These are phyloP conservation scores for Vitis hybrid DNA, from an alignment of 177 flowering plant genomes.

Conservation along the genomic window DNA sequence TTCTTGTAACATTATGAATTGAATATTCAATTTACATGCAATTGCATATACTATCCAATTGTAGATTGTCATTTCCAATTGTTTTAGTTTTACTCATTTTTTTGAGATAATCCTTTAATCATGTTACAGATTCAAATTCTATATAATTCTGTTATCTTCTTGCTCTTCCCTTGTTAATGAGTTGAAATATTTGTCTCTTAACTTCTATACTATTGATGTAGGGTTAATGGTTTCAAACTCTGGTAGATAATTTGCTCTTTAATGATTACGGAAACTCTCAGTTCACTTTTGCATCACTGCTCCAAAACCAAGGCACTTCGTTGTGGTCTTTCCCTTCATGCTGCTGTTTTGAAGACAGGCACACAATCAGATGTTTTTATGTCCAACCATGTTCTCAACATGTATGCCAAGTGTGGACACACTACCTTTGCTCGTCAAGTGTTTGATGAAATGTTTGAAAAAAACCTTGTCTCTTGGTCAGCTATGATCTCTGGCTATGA, in stretches of 20 bases:
- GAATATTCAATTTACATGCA: no score
- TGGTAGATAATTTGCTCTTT: neutral
- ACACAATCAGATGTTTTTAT: constrained; percentile 30
- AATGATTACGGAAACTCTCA: constrained; percentile 41
- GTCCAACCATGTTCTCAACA: constrained; percentile 66
- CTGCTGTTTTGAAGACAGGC: constrained; percentile 44
- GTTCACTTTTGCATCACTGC: constrained; percentile 48
- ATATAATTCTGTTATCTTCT: neutral
- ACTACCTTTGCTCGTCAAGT: constrained; percentile 36
- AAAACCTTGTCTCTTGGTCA: constrained; percentile 78
- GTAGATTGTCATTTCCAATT: no score
- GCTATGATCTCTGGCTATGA: constrained; percentile 76
- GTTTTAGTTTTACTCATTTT: no score
- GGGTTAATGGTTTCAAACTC: no score
- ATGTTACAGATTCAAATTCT: no score
- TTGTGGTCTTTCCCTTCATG: constrained; percentile 52
- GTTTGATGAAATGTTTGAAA: constrained; percentile 67
- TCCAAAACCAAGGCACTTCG: constrained; percentile 38
- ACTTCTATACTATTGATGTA: no score
- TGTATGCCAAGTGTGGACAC: constrained; percentile 65
- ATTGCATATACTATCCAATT: no score
- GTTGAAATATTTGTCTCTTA: neutral
- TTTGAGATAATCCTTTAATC: no score
- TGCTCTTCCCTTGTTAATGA: no score
- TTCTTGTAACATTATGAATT: no score